Conservation (phyloP, 345 rosid species). For the Aquilaria malaccensis region DNA sequence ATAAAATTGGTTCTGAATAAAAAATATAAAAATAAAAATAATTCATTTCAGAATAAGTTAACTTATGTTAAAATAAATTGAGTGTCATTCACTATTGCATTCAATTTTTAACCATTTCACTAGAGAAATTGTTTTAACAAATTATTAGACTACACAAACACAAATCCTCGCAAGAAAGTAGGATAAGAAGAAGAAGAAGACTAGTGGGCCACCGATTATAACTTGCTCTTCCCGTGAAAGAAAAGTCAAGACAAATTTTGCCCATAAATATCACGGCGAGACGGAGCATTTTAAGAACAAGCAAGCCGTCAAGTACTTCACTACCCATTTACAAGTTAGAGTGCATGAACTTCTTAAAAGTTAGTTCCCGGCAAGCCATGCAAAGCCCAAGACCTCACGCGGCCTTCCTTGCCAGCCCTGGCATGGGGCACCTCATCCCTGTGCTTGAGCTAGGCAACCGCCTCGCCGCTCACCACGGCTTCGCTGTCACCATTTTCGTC, state of each 20-base stretch:
- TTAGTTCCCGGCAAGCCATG: slow-evolving; percentile 12
- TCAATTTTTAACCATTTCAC: not conserved
- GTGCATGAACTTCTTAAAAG: no score
- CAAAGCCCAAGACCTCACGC: slow-evolving; percentile 29
- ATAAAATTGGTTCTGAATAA: no score
- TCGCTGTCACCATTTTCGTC: slow-evolving; percentile 37
- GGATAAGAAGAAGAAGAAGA: not conserved
- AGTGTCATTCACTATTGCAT: not conserved
- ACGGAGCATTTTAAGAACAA: not conserved
- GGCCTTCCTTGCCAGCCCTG: slow-evolving; percentile 56
- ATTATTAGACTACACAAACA: no score
- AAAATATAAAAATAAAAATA: no score
- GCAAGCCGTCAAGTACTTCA: not conserved
- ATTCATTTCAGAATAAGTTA: no score
- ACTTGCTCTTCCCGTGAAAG: not conserved
- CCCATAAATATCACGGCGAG: not conserved
- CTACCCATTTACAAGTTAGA: not conserved
- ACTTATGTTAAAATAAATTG: not conserved
- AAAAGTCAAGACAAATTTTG: not conserved
- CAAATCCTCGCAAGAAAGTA: no score
- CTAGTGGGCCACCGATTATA: not conserved
- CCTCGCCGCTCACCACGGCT: slow-evolving; percentile 31
- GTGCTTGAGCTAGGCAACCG: slow-evolving; percentile 51
- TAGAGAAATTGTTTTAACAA: not conserved
- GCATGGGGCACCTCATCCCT: slow-evolving; percentile 68